Conservation (phyloP, 805 yeast genomes). For the Wickerhamiella lipophila region DNA sequence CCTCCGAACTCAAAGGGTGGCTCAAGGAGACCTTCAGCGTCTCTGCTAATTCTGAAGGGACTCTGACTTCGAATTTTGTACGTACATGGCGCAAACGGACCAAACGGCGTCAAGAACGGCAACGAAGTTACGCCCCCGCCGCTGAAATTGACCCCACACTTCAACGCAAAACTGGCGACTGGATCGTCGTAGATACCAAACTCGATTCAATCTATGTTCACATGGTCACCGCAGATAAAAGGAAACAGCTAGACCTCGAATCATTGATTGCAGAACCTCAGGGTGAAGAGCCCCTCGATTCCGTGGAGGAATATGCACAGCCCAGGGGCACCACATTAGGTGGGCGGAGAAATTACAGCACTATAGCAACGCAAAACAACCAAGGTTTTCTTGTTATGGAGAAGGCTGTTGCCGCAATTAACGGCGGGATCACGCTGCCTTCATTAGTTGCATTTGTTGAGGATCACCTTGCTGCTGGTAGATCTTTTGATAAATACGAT, state of each 20-base stretch:
- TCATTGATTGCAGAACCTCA: slow-evolving; percentile 11
- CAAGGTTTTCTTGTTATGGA: background rate
- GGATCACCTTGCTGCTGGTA: slow-evolving; percentile 26
- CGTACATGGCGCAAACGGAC: slow-evolving; percentile 41
- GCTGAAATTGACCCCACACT: slow-evolving; percentile 45
- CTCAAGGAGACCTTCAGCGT: slow-evolving; percentile 41
- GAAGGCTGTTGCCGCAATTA: background rate
- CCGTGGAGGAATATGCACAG: background rate
- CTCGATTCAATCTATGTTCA: slow-evolving; percentile 57
- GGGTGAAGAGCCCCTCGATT: background rate
- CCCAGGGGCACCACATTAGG: slow-evolving; percentile 4
- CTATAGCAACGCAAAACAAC: background rate
- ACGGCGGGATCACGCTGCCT: slow-evolving; percentile 2
- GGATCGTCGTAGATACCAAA: slow-evolving; percentile 70
- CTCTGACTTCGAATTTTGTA: slow-evolving; percentile 44
- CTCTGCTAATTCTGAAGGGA: slow-evolving; percentile 56
- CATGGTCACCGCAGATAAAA: slow-evolving; percentile 55
- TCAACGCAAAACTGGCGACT: slow-evolving; percentile 38
- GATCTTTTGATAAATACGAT: slow-evolving; percentile 22
- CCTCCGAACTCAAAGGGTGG: slow-evolving; percentile 42
- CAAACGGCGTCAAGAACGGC: slow-evolving; percentile 40
- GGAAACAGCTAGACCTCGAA: slow-evolving; percentile 55
- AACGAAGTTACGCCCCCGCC: slow-evolving; percentile 36
- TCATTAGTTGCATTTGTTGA: background rate
- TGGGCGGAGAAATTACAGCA: background rate